Evolutionary conservation across 148 eudicot species (phyloP).

Genomic region (Fagopyrum homotropicum): DNA sequence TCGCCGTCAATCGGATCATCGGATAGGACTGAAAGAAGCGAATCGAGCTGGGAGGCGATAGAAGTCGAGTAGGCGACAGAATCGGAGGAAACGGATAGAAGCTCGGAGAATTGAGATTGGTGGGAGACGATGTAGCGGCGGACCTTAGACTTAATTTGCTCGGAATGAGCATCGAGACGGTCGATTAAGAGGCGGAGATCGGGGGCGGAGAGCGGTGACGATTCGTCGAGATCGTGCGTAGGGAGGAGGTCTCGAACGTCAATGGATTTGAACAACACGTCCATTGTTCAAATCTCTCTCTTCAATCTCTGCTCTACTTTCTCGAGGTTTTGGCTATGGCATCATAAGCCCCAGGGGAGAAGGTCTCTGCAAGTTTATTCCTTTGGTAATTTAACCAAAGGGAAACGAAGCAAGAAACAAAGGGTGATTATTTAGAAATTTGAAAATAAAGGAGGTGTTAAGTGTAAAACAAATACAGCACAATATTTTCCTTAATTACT

Average conservation of each 20-base stretch:
- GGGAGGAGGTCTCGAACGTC: conserved; percentile 64
- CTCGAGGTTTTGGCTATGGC: conserved; percentile 1
- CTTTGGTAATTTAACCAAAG: too few species aligned
- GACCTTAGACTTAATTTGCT: conserved; percentile 66
- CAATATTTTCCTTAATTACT: too few species aligned
- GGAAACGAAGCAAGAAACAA: too few species aligned
- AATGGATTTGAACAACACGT: conserved; percentile 46
- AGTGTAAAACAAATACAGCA: too few species aligned
- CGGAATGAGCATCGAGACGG: conserved; percentile 58
- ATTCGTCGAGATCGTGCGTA: conserved; percentile 38
- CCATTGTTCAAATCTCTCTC: conserved; percentile 32
- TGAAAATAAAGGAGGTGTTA: too few species aligned
- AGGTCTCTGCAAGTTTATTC: too few species aligned
- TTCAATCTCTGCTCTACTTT: neutral
- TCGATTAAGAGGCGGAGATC: conserved; percentile 88
- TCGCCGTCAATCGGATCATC: conserved; percentile 26
- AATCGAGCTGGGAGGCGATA: conserved; percentile 35
- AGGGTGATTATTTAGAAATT: too few species aligned
- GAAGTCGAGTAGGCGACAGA: conserved; percentile 31
- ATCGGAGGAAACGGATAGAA: conserved; percentile 52
- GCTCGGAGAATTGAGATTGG: conserved; percentile 52
- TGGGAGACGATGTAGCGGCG: conserved; percentile 53
- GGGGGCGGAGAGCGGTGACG: conserved; percentile 79
- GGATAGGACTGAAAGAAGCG: conserved; percentile 31
- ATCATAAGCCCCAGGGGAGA: too few species aligned